Percentiles rank a stretch among this genome's conserved stretches.
phyloP scores from a whole-genome alignment of 306 rosid species.

The Glycine tomentella region DNA sequence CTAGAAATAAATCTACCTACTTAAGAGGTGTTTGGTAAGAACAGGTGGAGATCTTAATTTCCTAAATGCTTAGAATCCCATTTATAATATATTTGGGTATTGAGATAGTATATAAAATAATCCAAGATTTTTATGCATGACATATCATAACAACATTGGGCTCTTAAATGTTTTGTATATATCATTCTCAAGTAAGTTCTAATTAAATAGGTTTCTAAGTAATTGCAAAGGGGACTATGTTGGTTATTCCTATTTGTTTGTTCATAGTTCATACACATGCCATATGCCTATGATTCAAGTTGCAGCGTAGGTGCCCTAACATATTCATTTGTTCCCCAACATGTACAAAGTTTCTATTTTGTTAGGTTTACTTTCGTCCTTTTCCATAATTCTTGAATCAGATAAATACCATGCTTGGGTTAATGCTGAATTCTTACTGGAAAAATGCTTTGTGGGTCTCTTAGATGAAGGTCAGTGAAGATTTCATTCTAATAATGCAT shows the following conservation, averaged over 20 bases:
- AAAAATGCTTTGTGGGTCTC: slow-evolving; percentile 86
- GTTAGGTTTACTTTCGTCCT: slow-evolving; percentile 1
- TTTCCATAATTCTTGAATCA: slow-evolving; percentile 59
- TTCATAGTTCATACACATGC: background rate
- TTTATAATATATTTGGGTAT: slow-evolving; percentile 4
- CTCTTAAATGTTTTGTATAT: background rate
- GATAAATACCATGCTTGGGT: slow-evolving; percentile 99
- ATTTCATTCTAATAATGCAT: no score
- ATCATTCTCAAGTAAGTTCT: background rate
- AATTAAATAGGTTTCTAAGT: slow-evolving; percentile 20
- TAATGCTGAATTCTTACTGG: slow-evolving; percentile 83
- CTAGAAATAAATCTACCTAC: background rate
- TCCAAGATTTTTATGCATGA: background rate
- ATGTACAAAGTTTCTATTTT: slow-evolving; percentile 35
- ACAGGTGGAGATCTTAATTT: slow-evolving; percentile 17
- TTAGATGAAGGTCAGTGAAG: slow-evolving; percentile 60
- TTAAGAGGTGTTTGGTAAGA: slow-evolving; percentile 16
- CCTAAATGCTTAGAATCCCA: slow-evolving; percentile 13
- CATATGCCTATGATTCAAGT: slow-evolving; percentile 33
- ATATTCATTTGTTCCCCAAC: slow-evolving; percentile 14
- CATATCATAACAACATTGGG: background rate
- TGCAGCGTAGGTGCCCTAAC: background rate
- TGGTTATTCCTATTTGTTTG: background rate
- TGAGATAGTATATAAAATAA: background rate
- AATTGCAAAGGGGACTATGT: background rate